A percentile compares a stretch with the other conserved stretches of the same genome.
These are phyloP conservation scores for Polytolypa hystricis DNA, from an alignment of 2,329 filamentous ascomycete species.

Conservation along the genomic window DNA sequence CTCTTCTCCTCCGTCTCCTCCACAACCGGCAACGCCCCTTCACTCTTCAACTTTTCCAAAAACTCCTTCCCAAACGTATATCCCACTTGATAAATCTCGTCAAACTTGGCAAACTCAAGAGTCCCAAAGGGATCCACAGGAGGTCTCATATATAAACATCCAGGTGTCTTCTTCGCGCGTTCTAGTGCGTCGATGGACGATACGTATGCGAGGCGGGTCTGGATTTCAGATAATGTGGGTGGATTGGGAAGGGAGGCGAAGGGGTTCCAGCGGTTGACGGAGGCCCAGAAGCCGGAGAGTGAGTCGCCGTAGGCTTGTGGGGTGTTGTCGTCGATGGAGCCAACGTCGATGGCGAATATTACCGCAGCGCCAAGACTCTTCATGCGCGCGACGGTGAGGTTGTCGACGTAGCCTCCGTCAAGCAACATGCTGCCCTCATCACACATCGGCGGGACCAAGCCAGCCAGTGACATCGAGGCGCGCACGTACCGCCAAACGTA, in stretches of 20 bases:
- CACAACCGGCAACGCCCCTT: constrained; percentile 61
- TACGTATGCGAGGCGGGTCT: constrained; percentile 88
- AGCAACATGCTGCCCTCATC: constrained; percentile 95
- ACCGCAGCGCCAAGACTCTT: constrained; percentile 84
- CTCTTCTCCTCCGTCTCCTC: constrained; percentile 69
- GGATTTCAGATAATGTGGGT: constrained; percentile 89
- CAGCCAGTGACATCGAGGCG: constrained; percentile 92
- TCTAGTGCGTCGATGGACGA: constrained; percentile 90
- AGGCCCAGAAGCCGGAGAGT: constrained; percentile 87
- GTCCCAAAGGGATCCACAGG: constrained; percentile 91
- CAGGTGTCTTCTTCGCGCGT: constrained; percentile 77
- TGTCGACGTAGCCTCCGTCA: constrained; percentile 94
- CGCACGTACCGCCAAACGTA: constrained; percentile 97
- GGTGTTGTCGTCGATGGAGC: constrained; percentile 79
- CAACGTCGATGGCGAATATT: constrained; percentile 93
- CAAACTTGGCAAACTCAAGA: constrained; percentile 92
- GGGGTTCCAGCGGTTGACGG: constrained; percentile 93
- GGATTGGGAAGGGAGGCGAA: constrained; percentile 83
- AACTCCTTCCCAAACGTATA: constrained; percentile 78
- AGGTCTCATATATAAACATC: constrained; percentile 92
- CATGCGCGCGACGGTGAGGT: constrained; percentile 94
- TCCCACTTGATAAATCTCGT: constrained; percentile 87
- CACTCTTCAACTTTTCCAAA: constrained; percentile 61
- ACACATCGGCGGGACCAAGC: constrained; percentile 82
- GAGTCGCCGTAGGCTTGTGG: constrained; percentile 91